Evolutionary conservation across 1,284 basidiomycete species (phyloP).

Genomic region (Trametes polyzona): DNA sequence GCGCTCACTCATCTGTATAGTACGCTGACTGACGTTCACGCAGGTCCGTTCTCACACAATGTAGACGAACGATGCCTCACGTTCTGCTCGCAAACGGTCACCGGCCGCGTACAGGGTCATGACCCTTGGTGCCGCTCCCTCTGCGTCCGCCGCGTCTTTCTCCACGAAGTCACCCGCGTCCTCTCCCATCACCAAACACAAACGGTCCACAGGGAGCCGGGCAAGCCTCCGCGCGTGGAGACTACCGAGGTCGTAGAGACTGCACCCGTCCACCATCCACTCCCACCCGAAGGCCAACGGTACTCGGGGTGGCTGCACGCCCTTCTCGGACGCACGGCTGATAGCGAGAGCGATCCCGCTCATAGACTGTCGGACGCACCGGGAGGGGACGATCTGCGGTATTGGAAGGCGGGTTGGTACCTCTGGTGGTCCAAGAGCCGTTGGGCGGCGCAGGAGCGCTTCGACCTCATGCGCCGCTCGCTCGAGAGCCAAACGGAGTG

Average conservation of each 20-base stretch:
- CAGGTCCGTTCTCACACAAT: constrained; percentile 60
- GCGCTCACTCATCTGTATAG: not conserved
- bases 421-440: constrained; percentile 65
- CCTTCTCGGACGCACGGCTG: constrained; percentile 17
- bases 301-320: constrained; percentile 20
- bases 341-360: constrained; percentile 31
- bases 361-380: not conserved
- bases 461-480: constrained; percentile 60
- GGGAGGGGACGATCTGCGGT: not conserved
- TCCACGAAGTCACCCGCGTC: constrained; percentile 69
- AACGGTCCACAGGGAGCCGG: constrained; percentile 14
- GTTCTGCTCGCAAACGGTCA: constrained; percentile 68
- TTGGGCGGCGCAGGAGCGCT: constrained; percentile 57
- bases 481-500: constrained; percentile 53
- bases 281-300: constrained; percentile 66
- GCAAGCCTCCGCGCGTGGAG: constrained; percentile 11
- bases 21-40: not conserved
- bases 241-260: constrained; percentile 22
- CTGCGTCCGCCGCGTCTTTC: constrained; percentile 73
- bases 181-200: constrained; percentile 40
- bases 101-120: constrained; percentile 56
- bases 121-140: constrained; percentile 68
- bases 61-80: constrained; percentile 77
- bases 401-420: constrained; percentile 79
- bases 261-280: constrained; percentile 54